Conservation (phyloP, 116 monocot genomes). For the Posidonia oceanica region DNA sequence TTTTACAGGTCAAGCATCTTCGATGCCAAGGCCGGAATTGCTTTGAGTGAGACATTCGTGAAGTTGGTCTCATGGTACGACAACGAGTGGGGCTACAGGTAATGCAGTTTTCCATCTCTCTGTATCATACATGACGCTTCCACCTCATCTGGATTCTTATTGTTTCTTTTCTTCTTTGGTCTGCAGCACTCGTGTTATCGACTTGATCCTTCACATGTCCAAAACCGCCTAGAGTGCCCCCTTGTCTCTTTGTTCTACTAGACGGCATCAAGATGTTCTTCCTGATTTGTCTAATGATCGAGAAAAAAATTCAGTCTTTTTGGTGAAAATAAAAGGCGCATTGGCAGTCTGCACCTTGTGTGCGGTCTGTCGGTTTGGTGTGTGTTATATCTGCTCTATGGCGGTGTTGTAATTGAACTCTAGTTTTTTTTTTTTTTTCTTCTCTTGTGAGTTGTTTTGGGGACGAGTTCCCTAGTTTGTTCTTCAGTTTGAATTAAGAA, state of each 20-base stretch:
- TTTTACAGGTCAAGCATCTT: slow-evolving; percentile 64
- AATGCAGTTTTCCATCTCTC: neutral
- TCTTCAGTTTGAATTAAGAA: too few relatives aligned
- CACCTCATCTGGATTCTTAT: neutral
- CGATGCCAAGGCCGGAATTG: slow-evolving; percentile 71
- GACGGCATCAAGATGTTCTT: neutral
- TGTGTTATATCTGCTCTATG: neutral
- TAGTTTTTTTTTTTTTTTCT: neutral
- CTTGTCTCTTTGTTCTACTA: neutral
- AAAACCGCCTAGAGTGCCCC: neutral
- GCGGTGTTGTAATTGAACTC: neutral
- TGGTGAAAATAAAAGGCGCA: neutral
- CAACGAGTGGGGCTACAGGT: slow-evolving; percentile 30
- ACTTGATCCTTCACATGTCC: slow-evolving; percentile 14
- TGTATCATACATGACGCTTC: neutral
- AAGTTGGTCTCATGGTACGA: slow-evolving; percentile 23
- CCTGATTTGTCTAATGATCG: too few relatives aligned
- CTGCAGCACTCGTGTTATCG: slow-evolving; percentile 9
- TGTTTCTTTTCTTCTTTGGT: neutral
- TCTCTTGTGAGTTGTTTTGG: neutral
- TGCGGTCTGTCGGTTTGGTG: too few relatives aligned
- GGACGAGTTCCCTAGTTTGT: neutral
- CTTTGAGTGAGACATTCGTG: slow-evolving; percentile 7
- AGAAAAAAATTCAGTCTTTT: neutral
- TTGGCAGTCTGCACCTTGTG: neutral